phyloP scores from a whole-genome alignment of 2,329 filamentous ascomycete species.

The Aspergillus jensenii region DNA sequence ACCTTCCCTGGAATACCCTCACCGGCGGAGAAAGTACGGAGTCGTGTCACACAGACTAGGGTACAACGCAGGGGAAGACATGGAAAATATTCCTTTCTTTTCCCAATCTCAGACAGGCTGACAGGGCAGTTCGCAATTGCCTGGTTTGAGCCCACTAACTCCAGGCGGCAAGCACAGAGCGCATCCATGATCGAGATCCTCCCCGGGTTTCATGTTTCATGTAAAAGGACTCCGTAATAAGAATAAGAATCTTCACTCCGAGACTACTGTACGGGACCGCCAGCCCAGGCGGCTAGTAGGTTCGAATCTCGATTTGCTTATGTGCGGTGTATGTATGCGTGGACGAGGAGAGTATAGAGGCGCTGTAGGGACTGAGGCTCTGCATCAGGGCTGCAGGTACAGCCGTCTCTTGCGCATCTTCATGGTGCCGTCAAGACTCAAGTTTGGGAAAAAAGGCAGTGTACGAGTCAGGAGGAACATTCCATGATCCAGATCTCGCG shows the following conservation, averaged over 20 bases:
- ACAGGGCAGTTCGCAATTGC: neutral
- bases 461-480: neutral
- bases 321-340: neutral
- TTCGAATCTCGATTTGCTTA: neutral
- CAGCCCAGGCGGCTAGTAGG: neutral
- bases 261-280: neutral
- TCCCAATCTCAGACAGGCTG: neutral
- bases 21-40: neutral
- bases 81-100: neutral
- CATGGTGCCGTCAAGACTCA: neutral
- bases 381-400: slow-evolving; percentile 23
- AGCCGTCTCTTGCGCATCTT: slow-evolving; percentile 6
- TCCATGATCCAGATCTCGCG: neutral
- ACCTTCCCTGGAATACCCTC: neutral
- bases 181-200: neutral
- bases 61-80: slow-evolving; percentile 1
- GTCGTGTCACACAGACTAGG: neutral
- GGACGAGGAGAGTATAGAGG: neutral
- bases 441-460: neutral
- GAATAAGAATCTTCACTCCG: too few species aligned
- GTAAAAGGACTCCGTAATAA: neutral
- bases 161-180: neutral
- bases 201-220: neutral
- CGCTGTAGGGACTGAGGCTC: slow-evolving; percentile 10
- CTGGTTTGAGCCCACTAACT: neutral